A percentile compares a stretch with the other conserved stretches of the same genome.
Conservation (phyloP, 1,284 basidiomycete genomes). For the Trichosporon faecale region DNA sequence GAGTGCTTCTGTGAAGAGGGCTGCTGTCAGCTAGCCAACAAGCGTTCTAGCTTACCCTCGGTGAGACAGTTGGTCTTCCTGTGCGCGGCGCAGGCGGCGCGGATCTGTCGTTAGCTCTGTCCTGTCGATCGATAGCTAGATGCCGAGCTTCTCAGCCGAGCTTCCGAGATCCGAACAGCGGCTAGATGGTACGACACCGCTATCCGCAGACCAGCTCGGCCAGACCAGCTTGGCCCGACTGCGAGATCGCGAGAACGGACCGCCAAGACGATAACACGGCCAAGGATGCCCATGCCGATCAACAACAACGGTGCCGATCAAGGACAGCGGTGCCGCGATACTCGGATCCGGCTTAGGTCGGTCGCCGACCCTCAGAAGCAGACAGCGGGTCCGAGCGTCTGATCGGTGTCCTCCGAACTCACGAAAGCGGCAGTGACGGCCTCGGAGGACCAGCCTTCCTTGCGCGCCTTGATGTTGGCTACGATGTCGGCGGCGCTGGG, state of each 20-base stretch:
- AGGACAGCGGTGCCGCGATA: too few species aligned
- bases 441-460: constrained; percentile 36
- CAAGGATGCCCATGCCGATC: too few species aligned
- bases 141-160: too few species aligned
- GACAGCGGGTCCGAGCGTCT: background rate
- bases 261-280: too few species aligned
- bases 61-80: constrained; percentile 45
- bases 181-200: too few species aligned
- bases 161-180: too few species aligned
- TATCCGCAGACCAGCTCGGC: too few species aligned
- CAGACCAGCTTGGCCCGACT: too few species aligned
- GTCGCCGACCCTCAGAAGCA: background rate
- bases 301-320: too few species aligned
- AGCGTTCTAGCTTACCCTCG: constrained; percentile 29
- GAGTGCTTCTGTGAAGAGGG: constrained; percentile 38
- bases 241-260: too few species aligned
- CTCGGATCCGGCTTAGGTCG: background rate
- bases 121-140: too few species aligned
- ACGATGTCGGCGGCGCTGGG: constrained; percentile 36
- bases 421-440: constrained; percentile 40
- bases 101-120: constrained; percentile 30
- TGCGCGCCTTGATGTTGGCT: constrained; percentile 30
- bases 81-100: constrained; percentile 42
- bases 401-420: constrained; percentile 10
- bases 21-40: constrained; percentile 19